Conservation (phyloP, 176 grass and related monocot genomes). For the Zea luxurians region DNA sequence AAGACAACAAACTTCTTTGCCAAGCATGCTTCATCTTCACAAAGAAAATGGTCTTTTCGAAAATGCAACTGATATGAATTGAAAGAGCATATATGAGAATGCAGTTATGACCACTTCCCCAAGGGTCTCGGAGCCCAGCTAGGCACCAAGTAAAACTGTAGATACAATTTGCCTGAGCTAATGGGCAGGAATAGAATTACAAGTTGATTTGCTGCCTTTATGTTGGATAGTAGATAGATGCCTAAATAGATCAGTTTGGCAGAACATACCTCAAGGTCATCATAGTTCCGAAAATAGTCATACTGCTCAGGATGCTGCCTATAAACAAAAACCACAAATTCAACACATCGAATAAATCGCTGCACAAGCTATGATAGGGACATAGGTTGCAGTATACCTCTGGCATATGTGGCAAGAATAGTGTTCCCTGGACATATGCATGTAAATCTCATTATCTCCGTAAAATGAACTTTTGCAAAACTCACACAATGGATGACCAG, state of each 20-base stretch:
- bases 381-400: constrained; percentile 49
- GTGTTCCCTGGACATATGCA: constrained; percentile 79
- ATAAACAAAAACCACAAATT: constrained; percentile 42
- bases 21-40: constrained; percentile 80
- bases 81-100: constrained; percentile 23
- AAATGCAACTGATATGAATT: constrained; percentile 73
- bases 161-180: no score
- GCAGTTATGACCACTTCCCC: constrained; percentile 21
- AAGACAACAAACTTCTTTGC: constrained; percentile 90
- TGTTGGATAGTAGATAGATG: neutral
- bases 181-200: neutral
- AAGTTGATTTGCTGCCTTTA: constrained; percentile 1
- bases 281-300: constrained; percentile 90
- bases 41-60: constrained; percentile 88
- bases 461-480: constrained; percentile 82
- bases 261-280: constrained; percentile 81
- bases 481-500: constrained; percentile 77
- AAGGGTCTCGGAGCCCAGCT: neutral
- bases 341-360: neutral
- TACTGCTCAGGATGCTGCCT: constrained; percentile 70
- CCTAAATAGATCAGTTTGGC: neutral
- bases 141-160: no score
- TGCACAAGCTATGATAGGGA: constrained; percentile 7
- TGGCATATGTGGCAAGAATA: constrained; percentile 84
- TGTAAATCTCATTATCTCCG: constrained; percentile 92